These are phyloP conservation scores for Yamadazyma taylorii DNA, from an alignment of 1,139 yeast genomes.

Conservation along the genomic window DNA sequence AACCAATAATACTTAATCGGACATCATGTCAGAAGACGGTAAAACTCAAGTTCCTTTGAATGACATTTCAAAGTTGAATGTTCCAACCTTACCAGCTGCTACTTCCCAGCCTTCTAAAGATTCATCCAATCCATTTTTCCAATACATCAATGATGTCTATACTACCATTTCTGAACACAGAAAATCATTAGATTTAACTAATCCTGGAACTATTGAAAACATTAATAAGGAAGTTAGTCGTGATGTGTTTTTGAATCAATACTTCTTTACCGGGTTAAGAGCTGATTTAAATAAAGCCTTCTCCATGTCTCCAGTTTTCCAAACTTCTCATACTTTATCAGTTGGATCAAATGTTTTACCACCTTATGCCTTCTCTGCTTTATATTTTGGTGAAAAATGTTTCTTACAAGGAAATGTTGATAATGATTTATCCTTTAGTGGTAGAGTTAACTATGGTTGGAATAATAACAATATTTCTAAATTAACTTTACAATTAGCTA, in stretches of 20 bases:
- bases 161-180: slow-evolving; percentile 75
- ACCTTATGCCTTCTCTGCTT: slow-evolving; percentile 87
- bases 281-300: slow-evolving; percentile 96
- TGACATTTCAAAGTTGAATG: slow-evolving; percentile 52
- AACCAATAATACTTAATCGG: neutral
- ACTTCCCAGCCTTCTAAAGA: slow-evolving; percentile 48
- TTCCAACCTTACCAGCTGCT: slow-evolving; percentile 60
- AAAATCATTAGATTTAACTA: slow-evolving; percentile 73
- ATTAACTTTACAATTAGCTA: slow-evolving; percentile 83
- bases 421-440: slow-evolving; percentile 81
- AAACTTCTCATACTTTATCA: slow-evolving; percentile 91
- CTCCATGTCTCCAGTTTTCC: slow-evolving; percentile 91
- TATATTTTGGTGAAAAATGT: slow-evolving; percentile 83
- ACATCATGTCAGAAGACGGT: slow-evolving; percentile 19
- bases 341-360: slow-evolving; percentile 87
- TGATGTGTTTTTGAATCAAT: slow-evolving; percentile 88
- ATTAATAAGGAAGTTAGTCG: slow-evolving; percentile 89
- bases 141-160: slow-evolving; percentile 78
- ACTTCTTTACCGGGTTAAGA: slow-evolving; percentile 92
- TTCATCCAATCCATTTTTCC: slow-evolving; percentile 73
- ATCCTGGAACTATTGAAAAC: slow-evolving; percentile 96
- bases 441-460: slow-evolving; percentile 94
- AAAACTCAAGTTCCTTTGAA: slow-evolving; percentile 41
- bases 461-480: slow-evolving; percentile 75
- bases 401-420: slow-evolving; percentile 92